Evolutionary conservation across 108 stramenopile genomes (phyloP), one percentile per base, ranked within the genome.

Genomic region (Parietichytrium sp.): DNA sequence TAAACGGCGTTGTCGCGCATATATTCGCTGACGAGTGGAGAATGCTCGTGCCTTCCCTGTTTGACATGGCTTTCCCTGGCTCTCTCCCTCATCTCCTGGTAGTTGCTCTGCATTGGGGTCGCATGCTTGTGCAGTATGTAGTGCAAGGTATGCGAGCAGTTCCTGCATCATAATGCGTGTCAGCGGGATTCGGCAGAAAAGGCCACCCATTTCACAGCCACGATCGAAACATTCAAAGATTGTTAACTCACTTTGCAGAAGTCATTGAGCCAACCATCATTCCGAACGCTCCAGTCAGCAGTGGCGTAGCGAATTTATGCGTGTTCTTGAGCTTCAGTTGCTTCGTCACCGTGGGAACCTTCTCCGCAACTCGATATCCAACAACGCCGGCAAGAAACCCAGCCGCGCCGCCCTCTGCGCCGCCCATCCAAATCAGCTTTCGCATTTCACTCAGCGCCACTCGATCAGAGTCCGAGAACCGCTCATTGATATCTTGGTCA

Each of bases 81-180:
- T n/a, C n/a, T n/a, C n/a, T n/a, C n/a, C n/a, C n/a, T n/a, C n/a
- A n/a, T n/a, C 61, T 72, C 61, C 20, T 72, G 61, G 33, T 72
- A 72, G 15, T 33, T 33, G n/a, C 38, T 33, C 2, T 45, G 61
- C 61, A 45, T 42, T 12, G 61, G 61, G 10, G 29, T 45, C 16
- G 61, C 36, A 42, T 72, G 45, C 61, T 72, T 72, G 18, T 72
- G 61, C 16, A 72, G 15, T 45, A 72, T 72, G 3, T 72, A 72
- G 61, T 72, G 61, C 10, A 72, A 42, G 6, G 61, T 72, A n/a
- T 72, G 61, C 20, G 61, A 10, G 25, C 45, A n/a, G 42, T 72
- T 72, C n/a, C 61, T 16, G 29, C n/a, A n/a, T n/a, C n/a, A n/a
- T n/a, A n/a, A n/a, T n/a, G n/a, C n/a, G n/a, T n/a, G n/a, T n/a